Percentiles rank a stretch among this genome's conserved stretches.
Conservation (phyloP, 768 basidiomycete genomes). For the Mycena capillaripes region DNA sequence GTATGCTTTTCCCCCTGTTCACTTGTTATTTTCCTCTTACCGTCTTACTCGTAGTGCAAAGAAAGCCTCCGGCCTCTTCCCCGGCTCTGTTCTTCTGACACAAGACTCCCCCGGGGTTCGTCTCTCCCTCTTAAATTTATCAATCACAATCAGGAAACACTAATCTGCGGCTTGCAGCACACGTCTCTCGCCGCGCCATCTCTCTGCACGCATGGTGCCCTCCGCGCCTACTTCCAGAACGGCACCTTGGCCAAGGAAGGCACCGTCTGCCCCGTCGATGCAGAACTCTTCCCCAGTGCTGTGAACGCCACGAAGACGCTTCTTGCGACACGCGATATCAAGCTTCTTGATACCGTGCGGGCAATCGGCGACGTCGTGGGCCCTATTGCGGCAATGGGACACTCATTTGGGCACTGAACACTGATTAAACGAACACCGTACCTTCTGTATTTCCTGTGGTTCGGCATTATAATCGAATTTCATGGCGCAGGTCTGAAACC, state of each 20-base stretch:
- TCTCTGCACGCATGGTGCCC: background rate
- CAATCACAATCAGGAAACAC: too few species aligned
- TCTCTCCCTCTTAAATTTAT: background rate
- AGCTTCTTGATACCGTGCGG: slow-evolving; percentile 4
- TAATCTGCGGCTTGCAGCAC: slow-evolving; percentile 28
- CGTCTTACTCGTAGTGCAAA: slow-evolving; percentile 21
- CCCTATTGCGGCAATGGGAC: slow-evolving; percentile 5
- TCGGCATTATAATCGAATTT: too few species aligned
- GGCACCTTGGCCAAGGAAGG: slow-evolving; percentile 10
- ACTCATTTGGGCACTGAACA: too few species aligned
- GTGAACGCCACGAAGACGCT: background rate
- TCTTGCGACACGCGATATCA: background rate
- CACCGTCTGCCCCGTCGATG: slow-evolving; percentile 14
- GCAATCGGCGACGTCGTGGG: slow-evolving; percentile 5
- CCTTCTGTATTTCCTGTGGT: too few species aligned
- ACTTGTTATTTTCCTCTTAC: background rate
- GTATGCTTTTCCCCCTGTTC: slow-evolving; percentile 31
- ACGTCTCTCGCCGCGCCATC: slow-evolving; percentile 20
- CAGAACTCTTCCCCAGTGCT: background rate
- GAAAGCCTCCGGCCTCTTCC: slow-evolving; percentile 26
- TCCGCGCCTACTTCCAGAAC: slow-evolving; percentile 13
- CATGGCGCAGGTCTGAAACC: too few species aligned
- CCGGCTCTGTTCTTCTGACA: slow-evolving; percentile 35
- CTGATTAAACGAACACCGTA: too few species aligned
- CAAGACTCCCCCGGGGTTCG: slow-evolving; percentile 36